Percentiles rank a stretch among this genome's conserved stretches.
Conservation (phyloP, 208 protist species). For the Leishmania martiniquensis region DNA sequence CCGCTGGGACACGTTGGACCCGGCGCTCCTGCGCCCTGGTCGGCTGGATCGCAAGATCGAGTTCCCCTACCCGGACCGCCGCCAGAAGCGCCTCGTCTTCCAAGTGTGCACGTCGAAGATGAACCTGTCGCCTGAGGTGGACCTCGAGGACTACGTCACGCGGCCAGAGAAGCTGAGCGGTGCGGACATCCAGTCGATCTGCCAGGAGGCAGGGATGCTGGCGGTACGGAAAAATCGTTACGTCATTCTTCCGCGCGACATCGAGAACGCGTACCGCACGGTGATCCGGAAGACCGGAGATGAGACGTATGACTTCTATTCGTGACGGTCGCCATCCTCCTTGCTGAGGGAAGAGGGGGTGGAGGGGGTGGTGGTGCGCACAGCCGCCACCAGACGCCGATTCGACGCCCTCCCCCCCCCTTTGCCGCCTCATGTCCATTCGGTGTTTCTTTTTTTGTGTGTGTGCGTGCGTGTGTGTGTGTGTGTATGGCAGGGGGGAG, state of each 20-base stretch:
- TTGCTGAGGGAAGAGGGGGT: not conserved
- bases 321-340: slow-evolving; percentile 29
- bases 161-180: slow-evolving; percentile 98
- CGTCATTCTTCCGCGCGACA: slow-evolving; percentile 99
- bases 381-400: too few relatives aligned
- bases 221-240: slow-evolving; percentile 99
- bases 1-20: slow-evolving; percentile 99
- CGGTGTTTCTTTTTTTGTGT: not conserved
- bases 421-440: too few relatives aligned
- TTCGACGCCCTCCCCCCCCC: too few relatives aligned
- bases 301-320: slow-evolving; percentile 89
- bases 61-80: slow-evolving; percentile 98
- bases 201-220: slow-evolving; percentile 99
- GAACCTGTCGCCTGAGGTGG: slow-evolving; percentile 98
- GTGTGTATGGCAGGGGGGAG: too few relatives aligned
- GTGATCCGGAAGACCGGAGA: slow-evolving; percentile 88
- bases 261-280: slow-evolving; percentile 98
- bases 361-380: too few relatives aligned
- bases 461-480: slow-evolving; percentile 5
- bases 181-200: slow-evolving; percentile 99
- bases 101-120: slow-evolving; percentile 99
- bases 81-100: slow-evolving; percentile 99
- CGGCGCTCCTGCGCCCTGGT: slow-evolving; percentile 98
- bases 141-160: slow-evolving; percentile 97
- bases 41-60: slow-evolving; percentile 98